Base-by-base conservation (phyloP, 192 early-diverging fungal genomes). In the Linnemannia schmuckeri region DNA sequence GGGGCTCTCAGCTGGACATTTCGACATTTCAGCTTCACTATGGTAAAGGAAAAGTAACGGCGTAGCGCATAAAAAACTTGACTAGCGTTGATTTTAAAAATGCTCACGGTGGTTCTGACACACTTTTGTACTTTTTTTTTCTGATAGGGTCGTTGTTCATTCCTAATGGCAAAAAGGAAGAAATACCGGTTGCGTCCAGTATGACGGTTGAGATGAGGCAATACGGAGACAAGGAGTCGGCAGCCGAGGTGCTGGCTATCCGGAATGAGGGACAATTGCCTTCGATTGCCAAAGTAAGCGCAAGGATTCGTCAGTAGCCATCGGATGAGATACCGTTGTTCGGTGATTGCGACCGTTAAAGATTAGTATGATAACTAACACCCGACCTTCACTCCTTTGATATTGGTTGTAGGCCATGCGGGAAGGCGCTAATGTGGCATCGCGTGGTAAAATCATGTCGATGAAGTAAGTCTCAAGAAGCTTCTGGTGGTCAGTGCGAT, bases 201-300 rank as follows among this genome's bases (percentile, higher is more conserved):
- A 44, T 80, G 37, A 86, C 79, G 44, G 83, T 80, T 3, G 70
- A 86, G 40, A 86, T 86, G 78, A 75, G 83, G 15, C 61, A 80
- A 35, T 86, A 86, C 55, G 83, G 83, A 49, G 83, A 86, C 33
- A 86, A 80, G 15, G 83, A 80, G 4, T 80, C 83, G 24, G 83
- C 83, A 4, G 70, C 74, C 13, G 77, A 77, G 52, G 54, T 86
- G 9, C 63, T 86, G 12, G 37, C 41, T 20, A 80, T 80, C 38
- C 79, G 79, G 4, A 63, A 77, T 44, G 73, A 73, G 10, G 74
- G 78, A 20, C 41, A 44, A 18, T 30, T 86, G 35, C 18, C 41
- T 27, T 79, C 73, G 13, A 54, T 70, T 18, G 49, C 52, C 13
- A 71, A 74, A 4, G 77, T 77, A 80, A 47, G 70, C 9, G 12